Conservation (phyloP, 225 moss, liverwort and hornwort genomes). For the Bryoerythrophyllum caledonicum region DNA sequence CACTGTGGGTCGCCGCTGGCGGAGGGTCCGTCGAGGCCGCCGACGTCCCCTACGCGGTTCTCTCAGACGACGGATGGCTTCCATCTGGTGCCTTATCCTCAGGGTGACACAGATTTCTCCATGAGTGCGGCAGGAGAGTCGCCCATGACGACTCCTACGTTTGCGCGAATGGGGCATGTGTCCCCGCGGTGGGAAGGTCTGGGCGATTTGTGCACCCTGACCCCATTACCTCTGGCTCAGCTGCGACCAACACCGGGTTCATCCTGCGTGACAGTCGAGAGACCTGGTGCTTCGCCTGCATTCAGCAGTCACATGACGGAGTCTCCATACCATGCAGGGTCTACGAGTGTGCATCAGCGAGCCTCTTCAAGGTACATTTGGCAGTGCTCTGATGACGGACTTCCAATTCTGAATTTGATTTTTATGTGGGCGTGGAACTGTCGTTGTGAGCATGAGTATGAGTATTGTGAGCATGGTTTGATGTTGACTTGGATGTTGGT, state of each 20-base stretch:
- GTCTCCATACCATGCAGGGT: constrained; percentile 47
- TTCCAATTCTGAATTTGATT: neutral
- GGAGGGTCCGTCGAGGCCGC: constrained; percentile 44
- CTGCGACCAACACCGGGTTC: constrained; percentile 75
- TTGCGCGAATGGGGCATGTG: constrained; percentile 69
- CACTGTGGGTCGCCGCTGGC: constrained; percentile 57
- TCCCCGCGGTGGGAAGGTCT: constrained; percentile 93
- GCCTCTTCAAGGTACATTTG: constrained; percentile 38
- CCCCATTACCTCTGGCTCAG: constrained; percentile 72
- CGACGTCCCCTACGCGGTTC: constrained; percentile 45
- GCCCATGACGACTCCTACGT: constrained; percentile 69
- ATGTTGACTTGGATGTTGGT: neutral
- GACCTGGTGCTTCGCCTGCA: constrained; percentile 71
- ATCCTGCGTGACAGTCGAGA: constrained; percentile 64
- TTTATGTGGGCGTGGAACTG: neutral
- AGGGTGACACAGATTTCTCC: constrained; percentile 55
- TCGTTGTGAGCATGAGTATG: neutral
- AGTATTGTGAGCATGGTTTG: neutral
- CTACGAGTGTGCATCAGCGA: constrained; percentile 43
- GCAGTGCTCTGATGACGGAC: neutral
- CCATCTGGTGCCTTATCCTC: constrained; percentile 47
- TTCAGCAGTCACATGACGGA: constrained; percentile 77
- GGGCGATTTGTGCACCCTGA: constrained; percentile 85
- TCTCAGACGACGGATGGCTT: constrained; percentile 46
- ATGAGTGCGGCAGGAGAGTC: constrained; percentile 56